Percentiles rank a stretch among this genome's conserved stretches.
These are phyloP conservation scores for Orbilia blumenaviensis DNA, from an alignment of 2,329 filamentous ascomycete species.

Conservation along the genomic window DNA sequence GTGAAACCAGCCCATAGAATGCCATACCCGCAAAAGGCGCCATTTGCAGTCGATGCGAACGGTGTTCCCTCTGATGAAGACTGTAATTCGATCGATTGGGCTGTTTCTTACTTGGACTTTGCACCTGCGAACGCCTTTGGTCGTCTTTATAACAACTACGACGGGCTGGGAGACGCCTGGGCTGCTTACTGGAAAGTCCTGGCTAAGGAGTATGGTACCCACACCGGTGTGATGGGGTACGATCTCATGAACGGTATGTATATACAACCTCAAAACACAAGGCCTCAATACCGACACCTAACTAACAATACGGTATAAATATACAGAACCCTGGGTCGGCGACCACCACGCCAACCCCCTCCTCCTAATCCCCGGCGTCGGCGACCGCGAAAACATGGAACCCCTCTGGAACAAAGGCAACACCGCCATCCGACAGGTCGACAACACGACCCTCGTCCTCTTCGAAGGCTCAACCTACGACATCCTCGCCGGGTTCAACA, in stretches of 20 bases:
- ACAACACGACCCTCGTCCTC: conserved; percentile 49
- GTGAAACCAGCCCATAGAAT: conserved; percentile 36
- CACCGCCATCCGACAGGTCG: conserved; percentile 34
- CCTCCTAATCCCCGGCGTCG: conserved; percentile 42
- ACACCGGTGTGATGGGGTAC: conserved; percentile 48
- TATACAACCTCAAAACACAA: no score
- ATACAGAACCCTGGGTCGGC: conserved; percentile 48
- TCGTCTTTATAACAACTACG: conserved; percentile 51
- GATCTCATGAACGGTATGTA: conserved; percentile 52
- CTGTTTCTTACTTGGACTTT: conserved; percentile 39
- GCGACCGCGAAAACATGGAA: conserved; percentile 37
- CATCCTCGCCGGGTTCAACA: conserved; percentile 49
- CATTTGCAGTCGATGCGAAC: conserved; percentile 26
- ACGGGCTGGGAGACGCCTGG: conserved; percentile 47
- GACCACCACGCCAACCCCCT: conserved; percentile 48
- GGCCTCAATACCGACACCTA: no score
- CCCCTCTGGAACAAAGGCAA: conserved; percentile 54
- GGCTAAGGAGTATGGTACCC: conserved; percentile 22
- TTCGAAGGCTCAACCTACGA: conserved; percentile 49
- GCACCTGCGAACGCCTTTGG: conserved; percentile 49
- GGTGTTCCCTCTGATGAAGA: conserved; percentile 46
- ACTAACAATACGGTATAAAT: no score
- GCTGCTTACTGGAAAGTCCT: conserved; percentile 48
- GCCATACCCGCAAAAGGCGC: conserved; percentile 43
- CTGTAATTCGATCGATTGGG: conserved; percentile 49